Conservation (phyloP, 2,329 filamentous ascomycete species). For the Mariannaea elegans region DNA sequence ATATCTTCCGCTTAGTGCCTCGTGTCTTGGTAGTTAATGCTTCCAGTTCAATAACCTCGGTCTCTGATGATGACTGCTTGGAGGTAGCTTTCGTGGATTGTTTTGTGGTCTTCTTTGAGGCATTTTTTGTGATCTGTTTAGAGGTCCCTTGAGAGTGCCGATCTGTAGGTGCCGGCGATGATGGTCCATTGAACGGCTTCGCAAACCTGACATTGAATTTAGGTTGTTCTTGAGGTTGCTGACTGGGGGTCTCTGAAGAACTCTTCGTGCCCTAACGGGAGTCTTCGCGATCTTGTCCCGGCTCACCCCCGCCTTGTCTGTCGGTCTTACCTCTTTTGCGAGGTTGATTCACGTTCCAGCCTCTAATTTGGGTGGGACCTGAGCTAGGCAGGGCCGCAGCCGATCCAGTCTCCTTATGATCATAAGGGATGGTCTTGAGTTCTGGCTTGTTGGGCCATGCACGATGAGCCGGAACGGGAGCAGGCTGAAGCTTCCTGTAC, state of each 20-base stretch:
- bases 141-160: background rate
- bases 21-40: background rate
- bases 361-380: conserved; percentile 65
- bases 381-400: conserved; percentile 64
- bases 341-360: conserved; percentile 61
- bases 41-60: background rate
- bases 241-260: conserved; percentile 33
- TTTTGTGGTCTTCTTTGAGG: background rate
- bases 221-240: conserved; percentile 18
- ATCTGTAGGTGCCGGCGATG: conserved; percentile 14
- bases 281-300: conserved; percentile 48
- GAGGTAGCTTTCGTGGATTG: background rate
- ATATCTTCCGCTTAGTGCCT: conserved; percentile 1
- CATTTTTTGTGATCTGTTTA: background rate
- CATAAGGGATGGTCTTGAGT: conserved; percentile 67
- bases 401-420: conserved; percentile 66
- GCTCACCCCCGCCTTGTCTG: conserved; percentile 45
- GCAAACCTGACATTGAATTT: conserved; percentile 38
- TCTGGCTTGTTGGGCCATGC: conserved; percentile 59
- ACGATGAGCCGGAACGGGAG: conserved; percentile 62
- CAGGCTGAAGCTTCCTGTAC: conserved; percentile 67
- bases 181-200: conserved; percentile 32
- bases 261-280: conserved; percentile 49
- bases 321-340: conserved; percentile 49
- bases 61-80: background rate